Conservation (phyloP, 31 red algal genomes). For the Porphyra umbilicalis region DNA sequence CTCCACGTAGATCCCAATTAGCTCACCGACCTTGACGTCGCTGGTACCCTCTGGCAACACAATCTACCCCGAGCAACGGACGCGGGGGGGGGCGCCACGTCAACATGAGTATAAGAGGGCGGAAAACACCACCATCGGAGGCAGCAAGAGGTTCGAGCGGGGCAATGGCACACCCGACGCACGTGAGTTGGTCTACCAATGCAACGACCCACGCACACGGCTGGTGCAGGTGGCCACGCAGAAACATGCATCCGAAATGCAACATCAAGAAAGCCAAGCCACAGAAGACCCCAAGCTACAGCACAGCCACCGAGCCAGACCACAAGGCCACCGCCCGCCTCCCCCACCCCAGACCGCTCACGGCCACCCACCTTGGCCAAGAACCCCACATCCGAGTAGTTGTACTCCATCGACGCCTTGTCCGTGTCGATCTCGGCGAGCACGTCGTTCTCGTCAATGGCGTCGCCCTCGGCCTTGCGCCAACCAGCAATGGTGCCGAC, state of each 20-base stretch:
- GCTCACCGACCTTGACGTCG: slow-evolving; percentile 77
- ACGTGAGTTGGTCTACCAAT: neutral
- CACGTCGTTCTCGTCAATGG: slow-evolving; percentile 77
- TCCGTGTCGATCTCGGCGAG: slow-evolving; percentile 98
- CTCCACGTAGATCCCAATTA: slow-evolving; percentile 80
- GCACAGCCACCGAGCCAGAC: neutral
- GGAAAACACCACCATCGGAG: neutral
- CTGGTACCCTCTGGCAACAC: slow-evolving; percentile 60
- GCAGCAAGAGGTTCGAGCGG: too few species aligned
- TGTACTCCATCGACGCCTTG: slow-evolving; percentile 83
- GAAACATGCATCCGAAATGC: too few species aligned
- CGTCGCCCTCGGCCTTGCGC: slow-evolving; percentile 90
- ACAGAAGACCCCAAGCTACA: too few species aligned
- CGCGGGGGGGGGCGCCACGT: neutral
- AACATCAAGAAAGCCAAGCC: too few species aligned
- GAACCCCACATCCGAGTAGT: slow-evolving; percentile 84
- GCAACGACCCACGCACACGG: too few species aligned
- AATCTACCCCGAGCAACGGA: slow-evolving; percentile 22
- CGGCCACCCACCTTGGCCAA: slow-evolving; percentile 74
- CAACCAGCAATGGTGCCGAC: slow-evolving; percentile 79
- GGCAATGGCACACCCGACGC: too few species aligned
- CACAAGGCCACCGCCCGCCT: neutral
- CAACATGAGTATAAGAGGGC: too few species aligned
- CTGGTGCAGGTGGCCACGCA: too few species aligned
- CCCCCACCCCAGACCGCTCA: neutral